phyloP scores from a whole-genome alignment of 2,329 filamentous ascomycete species.

The Colletotrichum tanaceti region DNA sequence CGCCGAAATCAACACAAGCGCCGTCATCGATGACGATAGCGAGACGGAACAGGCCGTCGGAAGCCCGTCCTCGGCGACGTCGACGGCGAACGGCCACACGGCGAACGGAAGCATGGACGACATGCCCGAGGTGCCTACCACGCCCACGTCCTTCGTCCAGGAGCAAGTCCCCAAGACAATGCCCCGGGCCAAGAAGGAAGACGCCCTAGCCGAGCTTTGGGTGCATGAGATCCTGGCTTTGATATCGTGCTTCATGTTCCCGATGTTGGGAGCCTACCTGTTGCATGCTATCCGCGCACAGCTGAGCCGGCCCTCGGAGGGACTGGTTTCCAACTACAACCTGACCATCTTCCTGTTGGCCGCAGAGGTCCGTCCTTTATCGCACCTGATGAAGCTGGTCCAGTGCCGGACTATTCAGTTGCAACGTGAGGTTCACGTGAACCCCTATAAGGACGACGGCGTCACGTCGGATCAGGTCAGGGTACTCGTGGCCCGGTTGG shows the following conservation, averaged over 20 bases:
- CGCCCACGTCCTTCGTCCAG: constrained; percentile 46
- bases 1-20: constrained; percentile 57
- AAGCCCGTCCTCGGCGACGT: constrained; percentile 28
- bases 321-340: constrained; percentile 92
- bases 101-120: constrained; percentile 41
- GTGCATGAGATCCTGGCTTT: constrained; percentile 81
- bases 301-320: constrained; percentile 84
- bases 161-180: constrained; percentile 42
- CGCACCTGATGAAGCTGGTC: constrained; percentile 84
- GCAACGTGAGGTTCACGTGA: constrained; percentile 75
- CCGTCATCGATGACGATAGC: constrained; percentile 59
- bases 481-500: constrained; percentile 73
- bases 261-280: constrained; percentile 82
- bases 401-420: constrained; percentile 83
- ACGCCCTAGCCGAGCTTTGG: constrained; percentile 73
- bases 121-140: constrained; percentile 50
- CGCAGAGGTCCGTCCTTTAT: constrained; percentile 84
- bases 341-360: constrained; percentile 89
- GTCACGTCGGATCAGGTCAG: constrained; percentile 55
- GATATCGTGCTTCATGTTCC: constrained; percentile 81
- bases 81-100: constrained; percentile 28
- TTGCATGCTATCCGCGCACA: constrained; percentile 84
- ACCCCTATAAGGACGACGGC: constrained; percentile 56
- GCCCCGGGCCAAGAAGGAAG: constrained; percentile 45
- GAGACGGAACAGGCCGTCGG: constrained; percentile 50